These are phyloP conservation scores for Perkinsus chesapeaki DNA, from an alignment of 169 alveolate genomes.

Conservation along the genomic window DNA sequence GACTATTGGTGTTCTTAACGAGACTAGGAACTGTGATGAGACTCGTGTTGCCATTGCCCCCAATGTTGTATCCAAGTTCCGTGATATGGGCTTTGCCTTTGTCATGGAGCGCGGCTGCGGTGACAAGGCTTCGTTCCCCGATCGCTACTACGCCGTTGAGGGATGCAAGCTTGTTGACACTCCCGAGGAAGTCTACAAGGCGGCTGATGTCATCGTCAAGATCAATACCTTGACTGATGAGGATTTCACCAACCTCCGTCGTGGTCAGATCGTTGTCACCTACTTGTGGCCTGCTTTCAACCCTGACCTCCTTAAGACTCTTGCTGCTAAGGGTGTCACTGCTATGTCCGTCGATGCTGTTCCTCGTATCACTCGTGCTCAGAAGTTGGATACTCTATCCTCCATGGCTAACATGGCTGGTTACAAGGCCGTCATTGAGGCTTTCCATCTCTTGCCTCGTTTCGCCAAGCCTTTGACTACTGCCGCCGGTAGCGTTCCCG, in stretches of 20 bases:
- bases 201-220: slow-evolving; percentile 15
- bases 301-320: slow-evolving; percentile 25
- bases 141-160: slow-evolving; percentile 15
- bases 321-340: slow-evolving; percentile 51
- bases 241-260: slow-evolving; percentile 33
- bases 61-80: slow-evolving; percentile 22
- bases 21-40: slow-evolving; percentile 19
- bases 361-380: slow-evolving; percentile 86
- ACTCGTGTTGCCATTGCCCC: slow-evolving; percentile 41
- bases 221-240: background rate
- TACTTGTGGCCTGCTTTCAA: slow-evolving; percentile 63
- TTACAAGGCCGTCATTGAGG: slow-evolving; percentile 86
- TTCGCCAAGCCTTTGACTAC: slow-evolving; percentile 76
- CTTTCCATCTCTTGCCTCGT: slow-evolving; percentile 75
- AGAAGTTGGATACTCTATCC: slow-evolving; percentile 76
- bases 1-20: slow-evolving; percentile 51
- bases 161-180: slow-evolving; percentile 41
- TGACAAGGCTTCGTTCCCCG: slow-evolving; percentile 15
- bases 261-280: slow-evolving; percentile 44
- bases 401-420: slow-evolving; percentile 85
- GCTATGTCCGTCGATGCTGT: slow-evolving; percentile 76
- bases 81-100: slow-evolving; percentile 36
- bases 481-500: slow-evolving; percentile 85
- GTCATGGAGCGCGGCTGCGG: slow-evolving; percentile 42
- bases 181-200: slow-evolving; percentile 21